These are phyloP conservation scores for Parafenestella ontariensis DNA, from an alignment of 2,329 filamentous ascomycete species.

Conservation along the genomic window DNA sequence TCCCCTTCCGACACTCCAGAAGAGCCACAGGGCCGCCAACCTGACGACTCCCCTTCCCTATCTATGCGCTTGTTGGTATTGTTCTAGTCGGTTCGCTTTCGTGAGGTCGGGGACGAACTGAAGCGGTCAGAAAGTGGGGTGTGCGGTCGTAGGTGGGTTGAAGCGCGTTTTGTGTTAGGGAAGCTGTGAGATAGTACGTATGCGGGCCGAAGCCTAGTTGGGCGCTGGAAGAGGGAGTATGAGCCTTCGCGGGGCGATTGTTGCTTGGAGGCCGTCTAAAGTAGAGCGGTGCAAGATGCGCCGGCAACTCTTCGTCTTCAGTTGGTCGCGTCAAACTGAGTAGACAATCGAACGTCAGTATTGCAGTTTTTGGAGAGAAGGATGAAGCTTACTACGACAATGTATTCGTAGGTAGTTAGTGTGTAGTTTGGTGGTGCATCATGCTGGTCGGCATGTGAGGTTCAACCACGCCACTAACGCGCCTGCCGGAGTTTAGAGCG, in stretches of 20 bases:
- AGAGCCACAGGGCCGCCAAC: slow-evolving; percentile 15
- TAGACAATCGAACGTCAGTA: not conserved
- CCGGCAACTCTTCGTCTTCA: not conserved
- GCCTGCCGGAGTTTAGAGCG: slow-evolving; percentile 14
- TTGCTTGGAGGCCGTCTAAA: not conserved
- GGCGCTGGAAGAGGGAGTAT: not conserved
- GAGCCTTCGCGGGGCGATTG: slow-evolving; percentile 1
- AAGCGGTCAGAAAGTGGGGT: not conserved
- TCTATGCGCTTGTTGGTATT: not conserved
- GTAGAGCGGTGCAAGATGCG: slow-evolving; percentile 6
- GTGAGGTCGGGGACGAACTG: not conserved
- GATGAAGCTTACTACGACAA: not conserved
- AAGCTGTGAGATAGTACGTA: not conserved
- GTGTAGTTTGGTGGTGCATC: slow-evolving; percentile 1
- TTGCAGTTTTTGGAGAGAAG: not conserved
- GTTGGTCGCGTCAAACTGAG: not conserved
- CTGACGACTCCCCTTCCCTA: not conserved
- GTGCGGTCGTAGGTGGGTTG: not conserved
- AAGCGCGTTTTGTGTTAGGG: not conserved
- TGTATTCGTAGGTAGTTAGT: not conserved
- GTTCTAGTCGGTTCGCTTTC: not conserved
- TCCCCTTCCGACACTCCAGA: slow-evolving; percentile 20
- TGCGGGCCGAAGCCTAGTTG: not conserved
- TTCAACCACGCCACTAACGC: slow-evolving; percentile 13
- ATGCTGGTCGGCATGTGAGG: no score